Percentiles rank a stretch among this genome's conserved stretches.
Evolutionary conservation across 768 basidiomycete genomes (phyloP).

Genomic region (Termitomyces sp.): DNA sequence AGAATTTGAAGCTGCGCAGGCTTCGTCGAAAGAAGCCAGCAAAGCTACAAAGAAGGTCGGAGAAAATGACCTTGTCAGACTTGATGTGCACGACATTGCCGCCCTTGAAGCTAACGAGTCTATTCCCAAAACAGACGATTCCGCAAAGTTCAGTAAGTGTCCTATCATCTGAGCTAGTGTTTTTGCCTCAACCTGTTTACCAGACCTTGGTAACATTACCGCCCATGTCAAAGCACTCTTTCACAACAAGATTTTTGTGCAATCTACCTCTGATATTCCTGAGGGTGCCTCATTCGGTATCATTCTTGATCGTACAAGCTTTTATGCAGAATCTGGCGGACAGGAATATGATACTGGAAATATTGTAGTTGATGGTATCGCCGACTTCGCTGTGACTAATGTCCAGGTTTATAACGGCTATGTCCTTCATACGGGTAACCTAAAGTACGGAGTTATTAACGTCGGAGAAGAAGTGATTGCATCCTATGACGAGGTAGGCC

Average conservation of each 20-base stretch:
- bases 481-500: conserved; percentile 83
- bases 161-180: not conserved
- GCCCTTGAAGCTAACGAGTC: conserved; percentile 68
- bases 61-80: conserved; percentile 64
- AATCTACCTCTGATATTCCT: conserved; percentile 62
- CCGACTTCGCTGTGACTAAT: conserved; percentile 91
- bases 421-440: conserved; percentile 84
- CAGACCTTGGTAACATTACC: conserved; percentile 73
- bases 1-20: conserved; percentile 87
- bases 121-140: conserved; percentile 92
- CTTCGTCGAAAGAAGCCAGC: conserved; percentile 85
- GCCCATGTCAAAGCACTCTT: conserved; percentile 82
- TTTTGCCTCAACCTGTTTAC: not conserved
- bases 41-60: conserved; percentile 77
- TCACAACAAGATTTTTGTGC: conserved; percentile 67
- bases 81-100: conserved; percentile 94
- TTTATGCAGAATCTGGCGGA: conserved; percentile 96
- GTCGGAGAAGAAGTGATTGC: conserved; percentile 81
- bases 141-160: conserved; percentile 78
- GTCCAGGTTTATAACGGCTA: conserved; percentile 96
- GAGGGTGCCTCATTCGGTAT: conserved; percentile 73
- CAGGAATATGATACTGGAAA: conserved; percentile 97
- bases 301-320: conserved; percentile 87
- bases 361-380: conserved; percentile 85
- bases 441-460: conserved; percentile 82